Evolutionary conservation across 352 stramenopile genomes (phyloP).

Genomic region (Globisporangium radiosum): DNA sequence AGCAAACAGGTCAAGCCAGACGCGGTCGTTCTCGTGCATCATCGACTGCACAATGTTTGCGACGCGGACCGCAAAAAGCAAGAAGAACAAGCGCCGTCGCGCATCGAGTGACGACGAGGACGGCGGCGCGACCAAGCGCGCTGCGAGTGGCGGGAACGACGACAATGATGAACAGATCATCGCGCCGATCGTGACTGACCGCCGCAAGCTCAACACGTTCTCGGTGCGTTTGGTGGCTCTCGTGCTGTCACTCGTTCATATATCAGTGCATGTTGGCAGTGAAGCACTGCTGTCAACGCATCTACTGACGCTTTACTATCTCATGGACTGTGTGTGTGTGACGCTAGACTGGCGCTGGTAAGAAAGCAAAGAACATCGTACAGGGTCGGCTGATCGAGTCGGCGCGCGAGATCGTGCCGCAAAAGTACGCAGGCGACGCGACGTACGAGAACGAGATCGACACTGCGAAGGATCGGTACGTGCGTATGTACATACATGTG

Average conservation of each 20-base stretch:
- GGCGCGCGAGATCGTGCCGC: slow-evolving; percentile 65
- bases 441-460: slow-evolving; percentile 84
- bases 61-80: slow-evolving; percentile 14
- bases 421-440: slow-evolving; percentile 74
- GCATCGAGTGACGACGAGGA: slow-evolving; percentile 5
- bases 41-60: slow-evolving; percentile 11
- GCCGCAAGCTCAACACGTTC: slow-evolving; percentile 53
- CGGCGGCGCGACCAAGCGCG: background rate
- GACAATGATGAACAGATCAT: slow-evolving; percentile 20
- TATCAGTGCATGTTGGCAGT: too few relatives aligned
- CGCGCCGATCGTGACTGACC: slow-evolving; percentile 17
- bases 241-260: background rate
- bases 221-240: slow-evolving; percentile 22
- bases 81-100: slow-evolving; percentile 16
- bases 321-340: background rate
- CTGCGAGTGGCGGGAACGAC: background rate
- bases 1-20: too few relatives aligned
- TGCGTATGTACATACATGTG: too few relatives aligned
- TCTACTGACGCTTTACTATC: too few relatives aligned
- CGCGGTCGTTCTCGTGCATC: too few relatives aligned
- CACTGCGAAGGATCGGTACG: slow-evolving; percentile 59
- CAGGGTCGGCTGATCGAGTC: slow-evolving; percentile 56
- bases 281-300: too few relatives aligned
- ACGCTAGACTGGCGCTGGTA: slow-evolving; percentile 37
- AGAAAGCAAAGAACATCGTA: slow-evolving; percentile 58